Base-by-base conservation (phyloP, 2,329 filamentous ascomycete genomes). In the Nigrospora osmanthi region DNA sequence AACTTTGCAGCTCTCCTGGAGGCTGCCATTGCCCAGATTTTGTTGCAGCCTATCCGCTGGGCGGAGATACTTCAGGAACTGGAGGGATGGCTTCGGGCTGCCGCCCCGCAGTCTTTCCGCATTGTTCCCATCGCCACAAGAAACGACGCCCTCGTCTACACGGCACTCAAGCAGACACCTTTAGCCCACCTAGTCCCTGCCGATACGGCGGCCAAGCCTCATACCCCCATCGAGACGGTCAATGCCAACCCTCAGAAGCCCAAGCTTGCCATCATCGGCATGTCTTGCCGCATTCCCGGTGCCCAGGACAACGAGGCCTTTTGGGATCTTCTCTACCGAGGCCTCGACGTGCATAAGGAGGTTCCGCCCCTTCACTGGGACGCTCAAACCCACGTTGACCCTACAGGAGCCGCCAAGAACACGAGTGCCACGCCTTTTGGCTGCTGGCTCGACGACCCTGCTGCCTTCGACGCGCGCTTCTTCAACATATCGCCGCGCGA, bases 61-160 rank as follows among this genome's bases (percentile, higher is more conserved):
- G 4, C 38, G 44, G 3, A 38, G 48, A 3, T 52, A 82, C 54
- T 77, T 70, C 42, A 76, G 75, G 60, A 83, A 82, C 63, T 81
- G 79, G 49, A 77, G 16, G 11, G 43, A 43, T 47, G 34, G 28
- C 41, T 53, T 17, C 34, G 33, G 35, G 45, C 12, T 11, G 39
- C 41, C 7, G 19, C 42, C 12, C 38, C 49, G 11, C 38, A 46
- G 30, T 10, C 39, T 14, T 49, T 51, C 40, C 46, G 11, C 3
- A 39, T 53, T 16, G 41, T 40, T 14, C 43, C 49, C 2, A 49
- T 52, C 28, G 50, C 44, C 23, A 49, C 50, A 0, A 51, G 35
- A 11, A 47, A 47, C 28, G 50, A 52, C 4, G 47, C 49, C n/a
- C 34, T 52, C n/a, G 48, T 52, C 13, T 49, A 52, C 38, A 42